A percentile compares a stretch with the other conserved stretches of the same genome.
These are phyloP conservation scores for Leccinum broughii DNA, from an alignment of 768 basidiomycete species.

Conservation along the genomic window DNA sequence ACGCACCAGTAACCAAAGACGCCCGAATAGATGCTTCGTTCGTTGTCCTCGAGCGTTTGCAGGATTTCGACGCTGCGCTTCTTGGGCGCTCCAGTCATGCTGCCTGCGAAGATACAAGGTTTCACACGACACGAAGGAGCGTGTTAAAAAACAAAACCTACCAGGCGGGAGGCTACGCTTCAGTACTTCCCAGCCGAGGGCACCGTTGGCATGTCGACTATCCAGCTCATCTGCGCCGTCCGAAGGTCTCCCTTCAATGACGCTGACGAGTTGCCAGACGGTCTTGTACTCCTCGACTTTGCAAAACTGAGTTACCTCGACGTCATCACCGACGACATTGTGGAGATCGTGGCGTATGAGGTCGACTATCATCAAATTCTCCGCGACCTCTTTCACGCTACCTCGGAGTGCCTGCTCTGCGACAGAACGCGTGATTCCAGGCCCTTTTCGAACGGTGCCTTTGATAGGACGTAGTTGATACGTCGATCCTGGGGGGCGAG, in stretches of 20 bases:
- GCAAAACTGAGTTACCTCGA: conserved; percentile 84
- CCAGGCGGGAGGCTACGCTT: conserved; percentile 84
- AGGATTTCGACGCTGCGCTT: conserved; percentile 91
- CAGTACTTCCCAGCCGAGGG: conserved; percentile 78
- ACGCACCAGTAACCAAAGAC: conserved; percentile 93
- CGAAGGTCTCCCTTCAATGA: conserved; percentile 72
- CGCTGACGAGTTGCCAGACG: conserved; percentile 94
- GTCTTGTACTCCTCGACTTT: conserved; percentile 89
- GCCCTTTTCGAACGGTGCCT: conserved; percentile 79
- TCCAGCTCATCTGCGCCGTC: conserved; percentile 38
- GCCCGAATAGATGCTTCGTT: conserved; percentile 86
- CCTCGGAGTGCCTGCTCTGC: conserved; percentile 65
- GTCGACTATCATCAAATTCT: conserved; percentile 98
- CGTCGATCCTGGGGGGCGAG: conserved; percentile 57
- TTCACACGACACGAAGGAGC: not conserved
- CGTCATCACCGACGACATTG: conserved; percentile 77
- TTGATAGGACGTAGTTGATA: conserved; percentile 95
- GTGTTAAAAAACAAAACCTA: conserved; percentile 29
- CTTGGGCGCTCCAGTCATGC: conserved; percentile 98
- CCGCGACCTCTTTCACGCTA: conserved; percentile 86
- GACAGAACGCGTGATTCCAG: conserved; percentile 59
- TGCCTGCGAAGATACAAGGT: conserved; percentile 49
- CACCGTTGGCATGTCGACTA: conserved; percentile 35
- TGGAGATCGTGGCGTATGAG: conserved; percentile 92
- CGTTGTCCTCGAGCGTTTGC: conserved; percentile 69